Base-by-base conservation (phyloP, 129 eudicot species). In the Tanacetum coccineum region DNA sequence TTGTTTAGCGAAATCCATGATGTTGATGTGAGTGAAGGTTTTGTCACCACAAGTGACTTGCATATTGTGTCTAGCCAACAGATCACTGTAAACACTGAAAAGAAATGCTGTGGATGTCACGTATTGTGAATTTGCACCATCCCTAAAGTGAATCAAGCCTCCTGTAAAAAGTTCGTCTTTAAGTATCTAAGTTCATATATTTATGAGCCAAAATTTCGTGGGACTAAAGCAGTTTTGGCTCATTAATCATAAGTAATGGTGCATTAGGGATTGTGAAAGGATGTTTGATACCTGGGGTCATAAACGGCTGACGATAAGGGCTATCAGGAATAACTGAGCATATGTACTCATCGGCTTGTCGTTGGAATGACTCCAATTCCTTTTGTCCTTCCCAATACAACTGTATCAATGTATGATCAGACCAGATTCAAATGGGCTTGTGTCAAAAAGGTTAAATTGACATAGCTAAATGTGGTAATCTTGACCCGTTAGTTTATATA, bases 91-190 rank as follows among this genome's bases (percentile, higher is more conserved):
- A 17, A 83, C 76, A 49, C 86, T 87, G 67, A 91, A 76, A 7
- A 85, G 73, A 45, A 91, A 78, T 53, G 97, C 78, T 0, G 93
- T 62, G 49, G 82, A 79, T 6, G 97, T 91, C 4, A 85, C 97
- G 32, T 87, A 87, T 66, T 91, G 97, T 11, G 87, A 22, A 66
- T 91, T 91, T 56, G 97, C 97, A 44, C 97, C 97, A 57, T 91
- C 96, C 74, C 97, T 85, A 15, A 87, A 67, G 72, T 85, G 79
- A 59, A 91, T 57, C 68, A 83, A 36, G 8, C 97, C 97, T 6
- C 97, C 97, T 88, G 70, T 68, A 72, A 17, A 63, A 1, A 32
- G 5, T 0, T 17, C 18, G 42, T 8, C 42, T 36, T n/a, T 44
- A 44, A 70, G 46, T 57, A 44, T 71, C 0, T 28, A 44, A 44